Evolutionary conservation across 2,329 filamentous ascomycete genomes (phyloP), one percentile per base, ranked within the genome.

Genomic region (Mollisiaceae sp.): DNA sequence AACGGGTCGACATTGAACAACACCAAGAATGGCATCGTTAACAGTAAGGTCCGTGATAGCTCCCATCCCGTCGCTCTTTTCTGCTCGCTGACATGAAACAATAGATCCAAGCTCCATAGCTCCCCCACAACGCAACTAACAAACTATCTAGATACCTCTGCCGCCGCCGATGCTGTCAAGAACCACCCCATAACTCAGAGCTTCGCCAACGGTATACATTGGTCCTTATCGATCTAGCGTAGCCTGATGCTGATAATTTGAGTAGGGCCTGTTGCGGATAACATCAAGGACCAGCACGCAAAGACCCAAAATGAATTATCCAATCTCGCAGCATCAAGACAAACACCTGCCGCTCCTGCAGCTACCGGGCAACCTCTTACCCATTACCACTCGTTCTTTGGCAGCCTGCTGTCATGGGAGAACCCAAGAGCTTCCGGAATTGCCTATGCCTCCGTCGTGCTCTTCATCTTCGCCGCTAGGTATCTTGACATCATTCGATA

Each of bases 351-450:
- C 59, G 79, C 80, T 65, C 81, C 81, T 39, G 82, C 86, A 73
- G 85, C 85, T 67, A 88, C 85, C 56, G 86, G 85, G 72, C 86
- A 89, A 77, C 84, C 84, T 59, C 78, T 90, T 74, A 90, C 87
- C 65, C 86, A 89, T 78, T 91, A 90, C 77, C 88, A 91, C 80
- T 90, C 87, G 18, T 86, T 90, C 79, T 91, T 91, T 78, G 85
- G 84, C 59, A 86, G 89, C 77, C 82, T 91, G 64, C 81, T 91
- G 67, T 90, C 88, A 71, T 91, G 89, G 87, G 83, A 89, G 75
- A 88, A 89, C 76, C 87, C 87, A 75, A 85, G 87, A 72, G 87
- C 87, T 66, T 89, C 89, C 35, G 86, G 80, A 63, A 87, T 91
- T 74, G 87, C 88, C 70, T 91, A 90, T 73, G 79, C 78, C 68